Percentiles rank a stretch among this genome's conserved stretches.
Evolutionary conservation across 225 moss, liverwort and hornwort species (phyloP).

Genomic region (Takakia lepidozioides): DNA sequence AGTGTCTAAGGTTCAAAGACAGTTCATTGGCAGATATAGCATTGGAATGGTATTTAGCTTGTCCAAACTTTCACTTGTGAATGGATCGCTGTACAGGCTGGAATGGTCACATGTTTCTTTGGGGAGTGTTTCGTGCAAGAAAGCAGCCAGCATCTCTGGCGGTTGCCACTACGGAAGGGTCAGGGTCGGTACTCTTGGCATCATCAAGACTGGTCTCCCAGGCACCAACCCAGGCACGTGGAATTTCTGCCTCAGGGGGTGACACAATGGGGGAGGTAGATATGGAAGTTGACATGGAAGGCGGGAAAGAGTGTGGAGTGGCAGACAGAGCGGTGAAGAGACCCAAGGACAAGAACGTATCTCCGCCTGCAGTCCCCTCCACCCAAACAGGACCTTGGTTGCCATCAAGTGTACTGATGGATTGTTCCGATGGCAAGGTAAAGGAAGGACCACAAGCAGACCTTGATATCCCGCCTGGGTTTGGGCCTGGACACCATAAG

Average conservation of each 20-base stretch:
- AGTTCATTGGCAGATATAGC: too few relatives aligned
- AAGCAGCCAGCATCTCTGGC: slow-evolving; percentile 20
- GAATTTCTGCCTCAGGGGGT: slow-evolving; percentile 9
- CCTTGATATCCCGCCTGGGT: slow-evolving; percentile 83
- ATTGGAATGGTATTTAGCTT: too few relatives aligned
- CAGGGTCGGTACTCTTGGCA: slow-evolving; percentile 1
- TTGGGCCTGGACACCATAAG: slow-evolving; percentile 41
- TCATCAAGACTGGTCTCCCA: slow-evolving; percentile 8
- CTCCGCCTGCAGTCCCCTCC: slow-evolving; percentile 10
- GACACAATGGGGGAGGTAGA: slow-evolving; percentile 56
- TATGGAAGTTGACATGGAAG: slow-evolving; percentile 91
- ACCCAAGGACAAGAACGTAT: slow-evolving; percentile 25
- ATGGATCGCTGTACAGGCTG: slow-evolving; percentile 78
- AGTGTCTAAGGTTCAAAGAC: too few relatives aligned
- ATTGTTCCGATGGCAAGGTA: slow-evolving; percentile 15
- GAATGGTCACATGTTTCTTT: slow-evolving; percentile 79
- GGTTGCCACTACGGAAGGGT: too few relatives aligned
- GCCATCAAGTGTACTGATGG: slow-evolving; percentile 17
- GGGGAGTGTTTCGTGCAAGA: slow-evolving; percentile 93
- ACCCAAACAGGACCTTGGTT: slow-evolving; percentile 6
- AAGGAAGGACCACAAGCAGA: slow-evolving; percentile 16
- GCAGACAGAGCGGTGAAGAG: slow-evolving; percentile 44
- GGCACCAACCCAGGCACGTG: slow-evolving; percentile 5
- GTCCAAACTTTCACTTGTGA: too few relatives aligned
- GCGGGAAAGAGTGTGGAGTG: slow-evolving; percentile 52